phyloP scores from a whole-genome alignment of 2,329 filamentous ascomycete species.

The Elsinoe fawcettii region DNA sequence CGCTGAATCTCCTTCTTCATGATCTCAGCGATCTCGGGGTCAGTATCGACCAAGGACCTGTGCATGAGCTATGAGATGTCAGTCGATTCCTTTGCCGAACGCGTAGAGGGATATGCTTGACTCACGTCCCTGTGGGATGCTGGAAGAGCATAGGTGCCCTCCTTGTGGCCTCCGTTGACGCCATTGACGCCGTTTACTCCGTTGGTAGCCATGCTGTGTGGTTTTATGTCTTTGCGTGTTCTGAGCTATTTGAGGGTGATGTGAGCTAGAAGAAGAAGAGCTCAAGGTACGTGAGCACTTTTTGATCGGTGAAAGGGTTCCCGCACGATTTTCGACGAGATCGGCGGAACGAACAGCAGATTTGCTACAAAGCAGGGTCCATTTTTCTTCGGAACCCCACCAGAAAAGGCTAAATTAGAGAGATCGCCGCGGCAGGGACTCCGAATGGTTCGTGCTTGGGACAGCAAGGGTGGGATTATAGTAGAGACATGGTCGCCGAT shows the following conservation, averaged over 20 bases:
- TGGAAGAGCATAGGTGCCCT: conserved; percentile 55
- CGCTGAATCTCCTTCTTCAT: conserved; percentile 96
- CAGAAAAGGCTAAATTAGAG: background rate
- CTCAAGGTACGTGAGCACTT: background rate
- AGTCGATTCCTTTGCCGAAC: conserved; percentile 15
- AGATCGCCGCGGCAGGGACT: background rate
- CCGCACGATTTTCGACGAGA: conserved; percentile 11
- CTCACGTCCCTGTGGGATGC: conserved; percentile 59
- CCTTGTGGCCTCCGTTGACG: conserved; percentile 23
- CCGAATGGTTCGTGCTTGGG: background rate
- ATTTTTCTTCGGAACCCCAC: background rate
- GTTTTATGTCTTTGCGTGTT: background rate
- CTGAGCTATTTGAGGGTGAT: background rate
- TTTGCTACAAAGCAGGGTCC: conserved; percentile 8
- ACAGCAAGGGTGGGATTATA: background rate
- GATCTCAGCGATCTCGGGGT: conserved; percentile 91
- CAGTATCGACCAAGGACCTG: conserved; percentile 82
- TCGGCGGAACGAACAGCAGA: conserved; percentile 4
- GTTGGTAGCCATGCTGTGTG: conserved; percentile 23
- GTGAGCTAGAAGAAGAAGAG: background rate
- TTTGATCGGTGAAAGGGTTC: conserved; percentile 11
- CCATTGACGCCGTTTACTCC: conserved; percentile 20
- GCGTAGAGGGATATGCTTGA: conserved; percentile 18
- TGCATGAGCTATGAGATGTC: conserved; percentile 70
- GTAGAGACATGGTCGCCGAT: background rate